Base-by-base conservation (phyloP, 192 early-diverging fungal genomes). In the Coemansia sp. region DNA sequence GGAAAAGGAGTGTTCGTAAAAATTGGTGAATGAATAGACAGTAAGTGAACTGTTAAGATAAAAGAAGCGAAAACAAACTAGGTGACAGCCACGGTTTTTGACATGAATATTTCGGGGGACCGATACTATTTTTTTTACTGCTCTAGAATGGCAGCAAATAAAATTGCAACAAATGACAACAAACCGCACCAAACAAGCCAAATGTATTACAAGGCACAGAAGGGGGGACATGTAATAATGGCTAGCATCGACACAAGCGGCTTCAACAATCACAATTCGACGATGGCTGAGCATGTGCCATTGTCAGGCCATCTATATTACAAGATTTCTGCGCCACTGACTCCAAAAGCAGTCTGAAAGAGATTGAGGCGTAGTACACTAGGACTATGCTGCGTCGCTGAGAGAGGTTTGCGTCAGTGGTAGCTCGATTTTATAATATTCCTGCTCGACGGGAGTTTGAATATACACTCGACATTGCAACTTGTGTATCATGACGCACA, bases 91-190 rank as follows among this genome's bases (percentile, higher is more conserved):
- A 34, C 53, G 29, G 53, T 56, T 56, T 56, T 34, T 34, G 30
- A 30, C 30, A 9, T 34, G 15, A 56, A n/a, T 4, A 56, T 34
- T 56, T 56, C 53, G 30, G 53, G 18, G 53, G 30, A 30, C 29
- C 6, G 34, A 15, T 18, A 18, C 53, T 56, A 32, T 34, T 56
- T 7, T 27, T 27, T 29, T 56, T 56, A 56, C 53, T 56, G 53
- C 5, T 18, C 12, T 34, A 5, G 30, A 13, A 56, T 30, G 53
- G 53, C 30, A 45, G 40, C 34, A 41, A 13, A 62, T 22, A 45
- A 5, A 34, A 65, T 50, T 65, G 35, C 63, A 45, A 45, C 39
- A 62, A 62, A 40, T 22, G 39, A 44, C 24, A 56, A 56, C 15
- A 30, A 32, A 56, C 53, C 34, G 13, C 15, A 34, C 30, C 30